Conservation (phyloP, 129 eudicot genomes). For the Flaveria trinervia region DNA sequence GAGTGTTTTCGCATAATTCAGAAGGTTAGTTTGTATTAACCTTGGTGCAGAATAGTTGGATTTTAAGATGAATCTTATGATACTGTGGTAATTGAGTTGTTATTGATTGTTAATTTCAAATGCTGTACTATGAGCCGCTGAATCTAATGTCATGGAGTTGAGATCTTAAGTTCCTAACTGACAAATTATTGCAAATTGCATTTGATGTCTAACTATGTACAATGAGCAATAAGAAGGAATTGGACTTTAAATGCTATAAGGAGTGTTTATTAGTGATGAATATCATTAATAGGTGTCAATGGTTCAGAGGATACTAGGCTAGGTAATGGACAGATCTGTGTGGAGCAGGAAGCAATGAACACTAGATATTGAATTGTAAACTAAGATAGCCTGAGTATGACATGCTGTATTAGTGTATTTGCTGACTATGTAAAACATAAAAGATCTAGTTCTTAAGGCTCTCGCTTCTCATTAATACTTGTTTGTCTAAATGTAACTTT, state of each 20-base stretch:
- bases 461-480: not conserved
- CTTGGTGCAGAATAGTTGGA: slow-evolving; percentile 4
- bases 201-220: not conserved
- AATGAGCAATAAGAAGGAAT: not conserved
- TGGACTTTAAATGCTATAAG: not conserved
- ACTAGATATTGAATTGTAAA: not conserved
- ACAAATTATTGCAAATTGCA: no score
- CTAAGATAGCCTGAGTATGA: not conserved
- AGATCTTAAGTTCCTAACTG: not conserved
- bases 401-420: not conserved
- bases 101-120: not conserved
- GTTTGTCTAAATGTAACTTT: slow-evolving; percentile 12
- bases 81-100: not conserved
- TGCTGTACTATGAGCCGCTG: not conserved
- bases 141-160: slow-evolving; percentile 3
- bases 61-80: not conserved
- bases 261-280: not conserved
- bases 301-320: slow-evolving; percentile 1
- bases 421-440: not conserved
- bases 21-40: slow-evolving; percentile 44
- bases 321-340: slow-evolving; percentile 4
- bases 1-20: slow-evolving; percentile 43
- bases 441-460: slow-evolving; percentile 5
- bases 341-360: slow-evolving; percentile 7
- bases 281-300: not conserved